Evolutionary conservation across 1,284 basidiomycete species (phyloP), one percentile per base, ranked within the genome.

Genomic region (Kalmanozyma brasiliensis): DNA sequence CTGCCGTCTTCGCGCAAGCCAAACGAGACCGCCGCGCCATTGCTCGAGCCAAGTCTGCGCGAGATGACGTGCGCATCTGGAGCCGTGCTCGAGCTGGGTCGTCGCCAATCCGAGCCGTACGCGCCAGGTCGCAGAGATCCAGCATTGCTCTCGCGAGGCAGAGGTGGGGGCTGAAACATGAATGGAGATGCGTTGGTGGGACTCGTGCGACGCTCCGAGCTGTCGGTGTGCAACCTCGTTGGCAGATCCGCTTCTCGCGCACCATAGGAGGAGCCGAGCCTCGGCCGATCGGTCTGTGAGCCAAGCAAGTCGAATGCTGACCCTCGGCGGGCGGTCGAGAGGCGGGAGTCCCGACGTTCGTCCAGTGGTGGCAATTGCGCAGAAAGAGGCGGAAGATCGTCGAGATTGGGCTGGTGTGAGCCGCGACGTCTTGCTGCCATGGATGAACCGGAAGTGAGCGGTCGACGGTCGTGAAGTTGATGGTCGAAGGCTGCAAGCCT

Each of bases 131-230:
- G 57, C 61, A 58, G 35, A 8, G 52, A 52, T 3, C 49, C 9
- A 26, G 37, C 32, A 37, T 53, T 52, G 44, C 52, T 60, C 32
- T 72, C 69, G 36, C 59, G 59, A 8, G 64, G 69, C 45, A 73
- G 42, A 23, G 73, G 70, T 17, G 73, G 73, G 8, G 73, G 73
- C 49, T 73, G 70, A 23, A 75, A 75, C 73, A 75, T 75, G 53
- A 75, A 75, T 2, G 73, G 73, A 32, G 73, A 75, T 13, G 68
- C 58, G n/a, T 70, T 73, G 26, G 53, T 52, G 14, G 73, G 73
- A 34, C 65, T 70, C 0, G 66, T 72, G 14, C 70, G 58, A 6
- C 69, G 49, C 23, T 73, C 73, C 16, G 73, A 72, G 34, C 66
- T 60, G 40, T 58, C 66, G 4, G 62, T 69, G 40, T 66, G 60